phyloP scores from a whole-genome alignment of 1,139 yeast species.

The Sugiyamaella novakii region DNA sequence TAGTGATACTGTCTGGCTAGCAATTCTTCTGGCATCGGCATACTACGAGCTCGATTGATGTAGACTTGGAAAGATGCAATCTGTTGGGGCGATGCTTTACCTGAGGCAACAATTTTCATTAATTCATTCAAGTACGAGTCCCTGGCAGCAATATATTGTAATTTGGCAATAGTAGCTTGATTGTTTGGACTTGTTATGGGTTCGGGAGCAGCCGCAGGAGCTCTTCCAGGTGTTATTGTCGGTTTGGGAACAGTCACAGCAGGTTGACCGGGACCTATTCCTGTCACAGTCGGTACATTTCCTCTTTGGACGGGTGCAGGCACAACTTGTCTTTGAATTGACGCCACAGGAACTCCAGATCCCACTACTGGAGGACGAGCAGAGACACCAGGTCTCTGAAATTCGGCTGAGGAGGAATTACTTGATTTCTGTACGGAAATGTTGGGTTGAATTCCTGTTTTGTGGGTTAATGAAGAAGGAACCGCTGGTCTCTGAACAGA shows the following conservation, averaged over 20 bases:
- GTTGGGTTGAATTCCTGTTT: too few relatives aligned
- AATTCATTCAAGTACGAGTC: constrained; percentile 67
- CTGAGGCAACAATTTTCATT: constrained; percentile 84
- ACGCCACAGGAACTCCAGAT: too few relatives aligned
- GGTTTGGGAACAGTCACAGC: too few relatives aligned
- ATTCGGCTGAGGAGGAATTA: too few relatives aligned
- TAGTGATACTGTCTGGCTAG: constrained; percentile 23
- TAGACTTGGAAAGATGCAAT: constrained; percentile 77
- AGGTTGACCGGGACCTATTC: too few relatives aligned
- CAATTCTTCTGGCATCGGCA: constrained; percentile 56
- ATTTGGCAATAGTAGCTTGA: constrained; percentile 77
- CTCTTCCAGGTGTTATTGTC: constrained; percentile 5
- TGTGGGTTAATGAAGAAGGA: not conserved
- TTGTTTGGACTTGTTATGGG: constrained; percentile 48
- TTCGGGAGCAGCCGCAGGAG: constrained; percentile 18
- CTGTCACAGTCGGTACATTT: too few relatives aligned
- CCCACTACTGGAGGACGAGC: too few relatives aligned
- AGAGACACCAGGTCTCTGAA: not conserved
- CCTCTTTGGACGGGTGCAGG: constrained; percentile 21
- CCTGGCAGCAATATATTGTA: constrained; percentile 76
- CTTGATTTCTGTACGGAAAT: too few relatives aligned
- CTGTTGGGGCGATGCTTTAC: constrained; percentile 69
- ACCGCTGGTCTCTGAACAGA: not conserved
- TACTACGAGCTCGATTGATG: constrained; percentile 69
- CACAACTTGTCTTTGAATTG: not conserved